phyloP scores from a whole-genome alignment of 2,329 filamentous ascomycete species.

The Ciborinia camelliae region DNA sequence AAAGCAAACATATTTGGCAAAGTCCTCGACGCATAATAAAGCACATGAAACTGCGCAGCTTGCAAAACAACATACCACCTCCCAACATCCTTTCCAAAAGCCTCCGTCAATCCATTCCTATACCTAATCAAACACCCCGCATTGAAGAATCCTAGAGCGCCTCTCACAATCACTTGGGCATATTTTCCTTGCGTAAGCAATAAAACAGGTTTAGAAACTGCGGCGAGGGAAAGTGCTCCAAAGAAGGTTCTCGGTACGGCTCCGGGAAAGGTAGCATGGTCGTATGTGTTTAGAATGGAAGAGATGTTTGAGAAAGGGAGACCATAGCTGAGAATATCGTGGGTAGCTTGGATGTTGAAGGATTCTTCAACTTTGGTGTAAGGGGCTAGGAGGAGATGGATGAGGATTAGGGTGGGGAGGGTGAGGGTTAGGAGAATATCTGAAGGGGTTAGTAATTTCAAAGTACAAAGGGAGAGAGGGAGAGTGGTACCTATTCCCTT shows the following conservation, averaged over 20 bases:
- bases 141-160: constrained; percentile 75
- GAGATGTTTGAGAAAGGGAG: constrained; percentile 58
- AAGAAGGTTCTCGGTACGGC: constrained; percentile 89
- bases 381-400: constrained; percentile 72
- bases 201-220: constrained; percentile 64
- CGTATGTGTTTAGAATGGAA: constrained; percentile 64
- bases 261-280: constrained; percentile 87
- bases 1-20: constrained; percentile 98
- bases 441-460: constrained; percentile 30
- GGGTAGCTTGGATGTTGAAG: constrained; percentile 91
- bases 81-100: constrained; percentile 65
- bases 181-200: constrained; percentile 52
- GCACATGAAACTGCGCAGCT: constrained; percentile 82
- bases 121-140: constrained; percentile 65
- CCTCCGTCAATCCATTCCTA: constrained; percentile 56
- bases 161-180: constrained; percentile 64
- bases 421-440: constrained; percentile 51
- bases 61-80: constrained; percentile 80
- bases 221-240: constrained; percentile 73
- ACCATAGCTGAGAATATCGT: constrained; percentile 83
- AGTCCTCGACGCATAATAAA: constrained; percentile 89
- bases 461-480: not conserved
- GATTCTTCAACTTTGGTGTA: constrained; percentile 99
- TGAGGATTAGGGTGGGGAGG: constrained; percentile 59
- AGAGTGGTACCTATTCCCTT: constrained; percentile 28